Conservation (phyloP, 1,284 basidiomycete genomes). For the Apiotrichum montevideense region DNA sequence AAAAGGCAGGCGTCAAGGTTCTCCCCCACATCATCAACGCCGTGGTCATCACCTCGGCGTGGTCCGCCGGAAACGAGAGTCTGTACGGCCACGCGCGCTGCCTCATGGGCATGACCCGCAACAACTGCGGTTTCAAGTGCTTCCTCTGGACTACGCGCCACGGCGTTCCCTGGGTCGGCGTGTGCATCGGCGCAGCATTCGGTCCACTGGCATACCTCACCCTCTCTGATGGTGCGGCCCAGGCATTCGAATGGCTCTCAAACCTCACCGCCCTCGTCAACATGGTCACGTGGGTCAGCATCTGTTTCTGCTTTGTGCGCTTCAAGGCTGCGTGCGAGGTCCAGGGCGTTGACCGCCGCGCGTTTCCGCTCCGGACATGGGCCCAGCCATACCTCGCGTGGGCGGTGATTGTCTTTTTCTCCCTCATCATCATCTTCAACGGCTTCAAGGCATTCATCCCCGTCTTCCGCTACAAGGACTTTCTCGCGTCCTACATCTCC, state of each 20-base stretch:
- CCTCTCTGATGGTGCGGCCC: conserved; percentile 54
- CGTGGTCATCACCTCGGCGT: conserved; percentile 55
- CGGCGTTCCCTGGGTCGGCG: conserved; percentile 60
- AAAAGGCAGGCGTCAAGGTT: conserved; percentile 63
- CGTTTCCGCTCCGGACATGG: conserved; percentile 58
- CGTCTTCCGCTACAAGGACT: conserved; percentile 23
- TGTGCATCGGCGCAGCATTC: conserved; percentile 64
- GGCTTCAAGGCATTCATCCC: conserved; percentile 7
- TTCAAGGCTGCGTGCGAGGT: conserved; percentile 66
- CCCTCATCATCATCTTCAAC: conserved; percentile 9
- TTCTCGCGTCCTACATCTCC: conserved; percentile 8
- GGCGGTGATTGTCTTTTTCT: conserved; percentile 3
- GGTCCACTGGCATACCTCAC: conserved; percentile 51
- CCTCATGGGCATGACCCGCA: conserved; percentile 49
- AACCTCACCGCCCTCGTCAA: conserved; percentile 52
- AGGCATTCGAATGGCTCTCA: conserved; percentile 65
- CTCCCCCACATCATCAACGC: conserved; percentile 64
- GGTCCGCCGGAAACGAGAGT: conserved; percentile 52
- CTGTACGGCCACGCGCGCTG: conserved; percentile 51
- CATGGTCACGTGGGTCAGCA: conserved; percentile 72
- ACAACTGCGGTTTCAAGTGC: conserved; percentile 55
- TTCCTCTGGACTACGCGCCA: conserved; percentile 57
- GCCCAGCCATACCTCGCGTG: conserved; percentile 40
- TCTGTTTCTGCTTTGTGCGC: conserved; percentile 64
- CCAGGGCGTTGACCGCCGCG: conserved; percentile 54